phyloP scores from a whole-genome alignment of 805 yeast genomes.

The Yamadazyma insecticola region DNA sequence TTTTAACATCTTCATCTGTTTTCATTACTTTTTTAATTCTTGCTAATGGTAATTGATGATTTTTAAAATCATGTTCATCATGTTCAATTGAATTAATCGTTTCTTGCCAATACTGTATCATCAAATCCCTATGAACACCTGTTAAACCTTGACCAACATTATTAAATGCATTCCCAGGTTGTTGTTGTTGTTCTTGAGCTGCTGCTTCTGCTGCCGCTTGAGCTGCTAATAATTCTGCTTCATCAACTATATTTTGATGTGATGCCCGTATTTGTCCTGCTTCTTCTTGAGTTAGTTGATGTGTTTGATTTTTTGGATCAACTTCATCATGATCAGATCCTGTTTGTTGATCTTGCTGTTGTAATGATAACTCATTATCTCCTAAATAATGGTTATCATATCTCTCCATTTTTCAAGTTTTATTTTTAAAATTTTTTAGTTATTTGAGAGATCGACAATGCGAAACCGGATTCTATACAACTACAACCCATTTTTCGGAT shows the following conservation, averaged over 20 bases:
- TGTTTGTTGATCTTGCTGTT: slow-evolving; percentile 3
- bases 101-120: slow-evolving; percentile 98
- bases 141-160: slow-evolving; percentile 91
- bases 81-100: slow-evolving; percentile 86
- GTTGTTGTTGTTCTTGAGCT: slow-evolving; percentile 39
- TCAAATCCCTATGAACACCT: slow-evolving; percentile 77
- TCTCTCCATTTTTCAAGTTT: slow-evolving; percentile 10
- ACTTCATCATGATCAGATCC: neutral
- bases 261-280: slow-evolving; percentile 4
- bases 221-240: slow-evolving; percentile 40
- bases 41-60: slow-evolving; percentile 92
- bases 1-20: slow-evolving; percentile 93
- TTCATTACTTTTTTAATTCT: slow-evolving; percentile 97
- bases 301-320: slow-evolving; percentile 1
- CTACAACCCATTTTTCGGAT: too few relatives aligned
- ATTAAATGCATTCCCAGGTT: slow-evolving; percentile 63
- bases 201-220: slow-evolving; percentile 47
- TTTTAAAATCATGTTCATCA: slow-evolving; percentile 86
- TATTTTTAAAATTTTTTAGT: neutral
- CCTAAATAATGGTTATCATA: slow-evolving; percentile 12
- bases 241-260: slow-evolving; percentile 30
- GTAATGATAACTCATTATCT: slow-evolving; percentile 7
- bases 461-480: slow-evolving; percentile 7
- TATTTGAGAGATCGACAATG: slow-evolving; percentile 3
- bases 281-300: slow-evolving; percentile 2